Base-by-base conservation (phyloP, 441 rosid species). In the Gossypium laxum region DNA sequence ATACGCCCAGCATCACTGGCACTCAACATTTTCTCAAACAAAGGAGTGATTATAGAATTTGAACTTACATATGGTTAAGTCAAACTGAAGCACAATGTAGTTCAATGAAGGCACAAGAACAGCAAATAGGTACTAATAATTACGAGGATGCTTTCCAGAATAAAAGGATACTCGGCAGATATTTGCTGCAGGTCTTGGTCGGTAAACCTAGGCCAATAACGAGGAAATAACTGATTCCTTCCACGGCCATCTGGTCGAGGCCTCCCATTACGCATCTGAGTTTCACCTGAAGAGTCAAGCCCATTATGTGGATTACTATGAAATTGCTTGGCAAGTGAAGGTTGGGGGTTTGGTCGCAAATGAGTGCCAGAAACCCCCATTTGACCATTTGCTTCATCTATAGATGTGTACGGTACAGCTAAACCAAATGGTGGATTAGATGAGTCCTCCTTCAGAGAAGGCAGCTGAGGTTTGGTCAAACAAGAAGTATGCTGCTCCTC, bases 11-110 rank as follows among this genome's bases (percentile, higher is more conserved):
- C 89, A 89, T 95, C 99, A 78, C 95, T 95, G 67, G 90, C 96
- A 87, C 97, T 95, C 81, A 95, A 81, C 86, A 86, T 88, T 88
- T 95, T 95, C 89, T 95, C 99, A 62, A 95, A 95, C 79, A 95
- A 82, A 74, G 96, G 96, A 74, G 89, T 91, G 71, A 89, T 89
- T 55, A 85, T 79, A 63, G 92, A 84, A 81, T 91, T 87, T 72
- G 99, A 82, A 79, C 99, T 95, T 82, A 24, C 47, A 81, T 21
- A 74, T 76, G 24, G 90, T 92, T 80, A 95, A 95, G 97, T 84
- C 57, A 72, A 52, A 58, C 30, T 22, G 65, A 32, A 61, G 66
- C 61, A 38, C 45, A 41, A 69, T 52, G 62, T 47, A 22, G 60
- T 68, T 34, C 32, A 76, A 41, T 55, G 63, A 75, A 71, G 26